These are phyloP conservation scores for Leucocoprinus birnbaumii DNA, from an alignment of 768 basidiomycete species.

Conservation along the genomic window DNA sequence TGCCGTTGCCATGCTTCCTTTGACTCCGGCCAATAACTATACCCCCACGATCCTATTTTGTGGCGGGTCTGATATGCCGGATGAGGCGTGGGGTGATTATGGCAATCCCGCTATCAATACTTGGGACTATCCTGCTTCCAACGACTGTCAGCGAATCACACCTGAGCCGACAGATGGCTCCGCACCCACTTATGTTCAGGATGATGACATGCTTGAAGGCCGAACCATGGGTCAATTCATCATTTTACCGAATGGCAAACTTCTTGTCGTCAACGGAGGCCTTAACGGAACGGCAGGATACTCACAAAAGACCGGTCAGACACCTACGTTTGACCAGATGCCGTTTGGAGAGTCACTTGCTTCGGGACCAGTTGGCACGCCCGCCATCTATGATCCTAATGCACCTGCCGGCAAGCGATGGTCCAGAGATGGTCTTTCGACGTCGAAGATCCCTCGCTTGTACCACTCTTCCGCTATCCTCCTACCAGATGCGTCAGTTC, in stretches of 20 bases:
- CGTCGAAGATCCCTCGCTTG: constrained; percentile 69
- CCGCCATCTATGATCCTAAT: constrained; percentile 83
- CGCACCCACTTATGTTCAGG: constrained; percentile 55
- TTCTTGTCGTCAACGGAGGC: constrained; percentile 84
- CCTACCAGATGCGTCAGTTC: constrained; percentile 80
- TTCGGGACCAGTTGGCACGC: constrained; percentile 71
- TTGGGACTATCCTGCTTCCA: constrained; percentile 65
- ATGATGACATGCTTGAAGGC: constrained; percentile 71
- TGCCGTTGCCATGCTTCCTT: constrained; percentile 84
- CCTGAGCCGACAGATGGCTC: constrained; percentile 80
- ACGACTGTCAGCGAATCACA: constrained; percentile 79
- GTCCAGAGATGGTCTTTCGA: constrained; percentile 62
- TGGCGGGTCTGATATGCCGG: constrained; percentile 81
- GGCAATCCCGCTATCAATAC: constrained; percentile 70
- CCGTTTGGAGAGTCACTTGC: constrained; percentile 74
- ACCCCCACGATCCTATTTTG: constrained; percentile 86
- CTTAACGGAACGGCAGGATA: constrained; percentile 89
- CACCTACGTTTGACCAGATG: constrained; percentile 46
- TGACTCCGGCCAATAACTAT: constrained; percentile 88
- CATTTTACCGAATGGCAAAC: constrained; percentile 70
- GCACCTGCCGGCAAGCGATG: constrained; percentile 69
- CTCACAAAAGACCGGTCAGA: constrained; percentile 52
- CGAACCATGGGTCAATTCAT: constrained; percentile 94
- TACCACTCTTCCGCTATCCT: constrained; percentile 94
- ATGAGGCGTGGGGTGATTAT: constrained; percentile 74